Base-by-base conservation (phyloP, 352 stramenopile species). In the Stramenopiles sp. region DNA sequence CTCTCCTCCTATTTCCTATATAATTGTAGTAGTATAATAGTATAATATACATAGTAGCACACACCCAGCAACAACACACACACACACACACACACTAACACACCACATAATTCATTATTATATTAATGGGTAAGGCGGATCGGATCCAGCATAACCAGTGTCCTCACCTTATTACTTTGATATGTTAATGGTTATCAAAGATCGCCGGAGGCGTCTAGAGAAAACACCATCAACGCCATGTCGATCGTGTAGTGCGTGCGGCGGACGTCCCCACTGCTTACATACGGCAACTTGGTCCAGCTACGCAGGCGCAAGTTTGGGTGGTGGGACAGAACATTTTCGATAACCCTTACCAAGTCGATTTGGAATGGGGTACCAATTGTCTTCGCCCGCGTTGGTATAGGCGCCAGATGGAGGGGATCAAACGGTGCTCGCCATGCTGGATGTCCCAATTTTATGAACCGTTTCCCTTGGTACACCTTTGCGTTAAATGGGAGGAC, bases 201-300 rank as follows among this genome's bases (percentile, higher is more conserved):
- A n/a, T n/a, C n/a, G n/a, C n/a, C n/a, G n/a, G n/a, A n/a, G n/a
- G n/a, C n/a, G n/a, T n/a, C n/a, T n/a, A n/a, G n/a, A n/a, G n/a
- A n/a, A 32, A 76, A 83, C 0, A 80, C 67, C 71, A 83, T 82
- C 22, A 83, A n/a, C 0, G 81, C 81, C 32, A 82, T 55, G 75
- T 83, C 81, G 8, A 81, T 31, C 0, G 30, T 67, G 30, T 82
- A 83, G 30, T 83, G 81, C 14, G 32, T 83, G 44, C 27, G n/a
- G 7, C 14, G 67, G 1, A 67, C 27, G 75, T 83, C 75, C 0
- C 81, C 81, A 7, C 32, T 71, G 7, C 32, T 78, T 27, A 83
- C 32, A 80, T 83, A 83, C 30, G 81, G 81, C 44, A 83, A 30
- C 7, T 30, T 39, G 31, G 81, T 82, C 81, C 81, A 83, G 7